phyloP scores from a whole-genome alignment of 768 basidiomycete species.

The Cystofilobasidium capitatum region DNA sequence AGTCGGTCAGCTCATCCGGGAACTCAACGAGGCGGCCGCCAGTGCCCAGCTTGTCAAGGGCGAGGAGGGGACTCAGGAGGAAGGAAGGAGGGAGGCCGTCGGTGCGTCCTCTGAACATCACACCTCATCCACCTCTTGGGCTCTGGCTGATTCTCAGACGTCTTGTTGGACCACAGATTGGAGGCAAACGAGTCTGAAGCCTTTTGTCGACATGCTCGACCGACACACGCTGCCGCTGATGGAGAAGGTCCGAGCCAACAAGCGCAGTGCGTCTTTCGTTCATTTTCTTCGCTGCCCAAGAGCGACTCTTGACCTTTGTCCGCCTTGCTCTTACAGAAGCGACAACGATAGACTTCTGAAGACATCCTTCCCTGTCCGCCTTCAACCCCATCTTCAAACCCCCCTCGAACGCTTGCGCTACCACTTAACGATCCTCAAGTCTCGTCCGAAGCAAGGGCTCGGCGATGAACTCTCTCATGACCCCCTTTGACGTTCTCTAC shows the following conservation, averaged over 20 bases:
- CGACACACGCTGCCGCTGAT: constrained; percentile 49
- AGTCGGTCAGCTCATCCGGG: constrained; percentile 65
- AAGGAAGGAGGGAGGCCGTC: background rate
- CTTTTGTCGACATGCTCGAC: constrained; percentile 83
- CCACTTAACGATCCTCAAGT: background rate
- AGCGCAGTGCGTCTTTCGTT: constrained; percentile 35
- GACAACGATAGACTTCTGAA: too few species aligned
- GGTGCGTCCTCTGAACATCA: constrained; percentile 2
- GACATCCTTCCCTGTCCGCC: background rate
- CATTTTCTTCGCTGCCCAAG: background rate
- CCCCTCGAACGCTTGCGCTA: background rate
- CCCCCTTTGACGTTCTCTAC: background rate
- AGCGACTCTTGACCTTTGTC: too few species aligned
- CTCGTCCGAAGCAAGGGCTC: too few species aligned
- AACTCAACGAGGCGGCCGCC: constrained; percentile 50
- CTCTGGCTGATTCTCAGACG: background rate
- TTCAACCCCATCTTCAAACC: background rate
- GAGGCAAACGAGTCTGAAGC: constrained; percentile 75
- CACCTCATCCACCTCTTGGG: background rate
- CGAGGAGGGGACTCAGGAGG: background rate
- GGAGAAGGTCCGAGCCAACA: constrained; percentile 35
- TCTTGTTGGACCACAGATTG: constrained; percentile 48
- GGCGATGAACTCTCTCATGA: background rate
- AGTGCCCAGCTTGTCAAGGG: background rate
- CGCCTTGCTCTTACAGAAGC: too few species aligned